Evolutionary conservation across 1,139 yeast genomes (phyloP).

Genomic region (Candida dubliniensis): DNA sequence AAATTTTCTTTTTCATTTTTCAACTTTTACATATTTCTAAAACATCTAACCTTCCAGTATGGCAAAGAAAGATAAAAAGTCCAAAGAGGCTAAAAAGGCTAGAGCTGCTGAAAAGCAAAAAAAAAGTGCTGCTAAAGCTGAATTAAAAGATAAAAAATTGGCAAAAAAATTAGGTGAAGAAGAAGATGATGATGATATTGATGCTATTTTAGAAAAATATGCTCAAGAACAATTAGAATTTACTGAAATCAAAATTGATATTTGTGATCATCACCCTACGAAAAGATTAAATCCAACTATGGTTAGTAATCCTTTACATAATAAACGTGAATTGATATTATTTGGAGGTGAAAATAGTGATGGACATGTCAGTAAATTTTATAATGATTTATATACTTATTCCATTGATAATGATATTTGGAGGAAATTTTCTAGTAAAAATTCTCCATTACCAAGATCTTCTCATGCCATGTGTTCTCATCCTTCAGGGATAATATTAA

Average conservation of each 20-base stretch:
- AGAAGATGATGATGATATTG: slow-evolving; percentile 88
- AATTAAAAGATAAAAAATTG: slow-evolving; percentile 67
- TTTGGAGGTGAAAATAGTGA: slow-evolving; percentile 83
- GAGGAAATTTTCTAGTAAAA: slow-evolving; percentile 77
- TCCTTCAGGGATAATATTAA: slow-evolving; percentile 79
- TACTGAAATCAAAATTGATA: slow-evolving; percentile 65
- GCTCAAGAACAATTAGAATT: slow-evolving; percentile 79
- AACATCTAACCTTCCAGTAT: slow-evolving; percentile 26
- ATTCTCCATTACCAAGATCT: slow-evolving; percentile 88
- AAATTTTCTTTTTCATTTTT: slow-evolving; percentile 9
- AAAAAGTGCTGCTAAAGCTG: slow-evolving; percentile 75
- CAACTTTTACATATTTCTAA: slow-evolving; percentile 1
- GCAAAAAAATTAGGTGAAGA: slow-evolving; percentile 74
- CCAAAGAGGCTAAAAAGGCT: slow-evolving; percentile 90
- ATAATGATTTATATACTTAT: slow-evolving; percentile 77
- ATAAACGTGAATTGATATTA: slow-evolving; percentile 71
- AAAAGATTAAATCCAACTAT: slow-evolving; percentile 73
- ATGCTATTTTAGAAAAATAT: slow-evolving; percentile 74
- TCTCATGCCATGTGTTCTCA: slow-evolving; percentile 94
- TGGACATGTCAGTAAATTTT: slow-evolving; percentile 62
- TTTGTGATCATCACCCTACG: slow-evolving; percentile 57
- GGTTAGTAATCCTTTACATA: slow-evolving; percentile 75
- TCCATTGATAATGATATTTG: slow-evolving; percentile 77
- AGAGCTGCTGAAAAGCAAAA: slow-evolving; percentile 81
- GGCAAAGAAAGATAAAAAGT: slow-evolving; percentile 86